phyloP scores from a whole-genome alignment of 169 alveolate genomes.

The Theileria equi region DNA sequence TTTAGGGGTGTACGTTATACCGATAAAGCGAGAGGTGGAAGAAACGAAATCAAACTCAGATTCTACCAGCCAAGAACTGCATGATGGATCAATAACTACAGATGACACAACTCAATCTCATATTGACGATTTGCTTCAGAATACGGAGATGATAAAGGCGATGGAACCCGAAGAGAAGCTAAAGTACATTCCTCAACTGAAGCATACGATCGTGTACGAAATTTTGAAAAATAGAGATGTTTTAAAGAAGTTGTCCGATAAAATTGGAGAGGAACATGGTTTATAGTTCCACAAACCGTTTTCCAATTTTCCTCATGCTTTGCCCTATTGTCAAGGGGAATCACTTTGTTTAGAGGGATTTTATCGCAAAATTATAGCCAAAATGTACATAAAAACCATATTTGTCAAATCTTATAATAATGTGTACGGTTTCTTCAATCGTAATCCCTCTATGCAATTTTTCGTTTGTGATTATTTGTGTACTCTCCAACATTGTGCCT shows the following conservation, averaged over 20 bases:
- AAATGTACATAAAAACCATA: too few relatives aligned
- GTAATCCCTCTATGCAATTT: too few relatives aligned
- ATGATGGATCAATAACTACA: neutral
- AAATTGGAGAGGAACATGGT: neutral
- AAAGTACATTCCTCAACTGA: slow-evolving; percentile 59
- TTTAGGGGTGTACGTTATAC: slow-evolving; percentile 65
- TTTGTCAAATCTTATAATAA: too few relatives aligned
- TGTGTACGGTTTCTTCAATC: too few relatives aligned
- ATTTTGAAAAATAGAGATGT: slow-evolving; percentile 40
- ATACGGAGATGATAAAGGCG: slow-evolving; percentile 61
- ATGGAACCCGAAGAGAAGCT: slow-evolving; percentile 67
- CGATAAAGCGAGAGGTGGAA: neutral
- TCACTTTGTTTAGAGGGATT: too few relatives aligned
- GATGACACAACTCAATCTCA: slow-evolving; percentile 15
- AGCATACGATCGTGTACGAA: slow-evolving; percentile 59
- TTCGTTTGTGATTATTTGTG: too few relatives aligned
- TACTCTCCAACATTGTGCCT: too few relatives aligned
- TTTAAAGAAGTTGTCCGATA: slow-evolving; percentile 9
- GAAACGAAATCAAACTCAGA: too few relatives aligned
- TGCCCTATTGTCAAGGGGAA: too few relatives aligned
- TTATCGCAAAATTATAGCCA: too few relatives aligned
- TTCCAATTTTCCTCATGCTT: too few relatives aligned
- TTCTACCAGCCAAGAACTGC: too few relatives aligned
- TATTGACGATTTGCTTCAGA: slow-evolving; percentile 21
- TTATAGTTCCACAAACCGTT: neutral